Evolutionary conservation across 306 rosid species (phyloP).

Genomic region (Gastrolobium villosum): DNA sequence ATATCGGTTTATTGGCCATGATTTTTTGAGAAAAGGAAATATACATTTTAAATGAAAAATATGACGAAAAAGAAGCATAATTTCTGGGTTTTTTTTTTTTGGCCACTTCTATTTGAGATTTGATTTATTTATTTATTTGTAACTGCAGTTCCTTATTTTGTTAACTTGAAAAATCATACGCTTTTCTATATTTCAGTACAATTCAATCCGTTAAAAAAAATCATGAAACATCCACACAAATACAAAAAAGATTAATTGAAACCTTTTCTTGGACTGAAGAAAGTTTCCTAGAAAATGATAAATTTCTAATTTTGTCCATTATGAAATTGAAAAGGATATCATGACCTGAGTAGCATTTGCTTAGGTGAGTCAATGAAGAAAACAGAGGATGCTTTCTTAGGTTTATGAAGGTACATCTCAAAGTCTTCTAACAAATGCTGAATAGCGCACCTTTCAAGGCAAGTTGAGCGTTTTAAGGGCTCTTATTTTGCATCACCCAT

Average conservation of each 20-base stretch:
- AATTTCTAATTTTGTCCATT: neutral
- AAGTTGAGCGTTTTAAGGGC: conserved; percentile 46
- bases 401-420: neutral
- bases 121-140: neutral
- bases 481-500: neutral
- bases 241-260: neutral
- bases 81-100: neutral
- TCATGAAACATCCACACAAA: neutral
- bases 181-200: neutral
- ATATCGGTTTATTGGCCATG: neutral
- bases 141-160: neutral
- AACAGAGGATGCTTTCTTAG: neutral
- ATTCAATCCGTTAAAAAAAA: neutral
- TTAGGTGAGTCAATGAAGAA: conserved; percentile 33
- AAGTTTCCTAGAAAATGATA: neutral
- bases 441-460: conserved; percentile 42
- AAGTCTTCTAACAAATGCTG: conserved; percentile 18
- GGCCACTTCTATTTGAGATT: neutral
- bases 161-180: neutral
- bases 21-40: conserved; percentile 10
- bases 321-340: neutral
- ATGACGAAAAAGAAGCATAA: neutral
- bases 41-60: neutral
- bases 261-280: neutral
- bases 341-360: neutral